Percentiles rank a stretch among this genome's conserved stretches.
phyloP scores from a whole-genome alignment of 1,139 yeast species.

The Eremothecium gossypii region DNA sequence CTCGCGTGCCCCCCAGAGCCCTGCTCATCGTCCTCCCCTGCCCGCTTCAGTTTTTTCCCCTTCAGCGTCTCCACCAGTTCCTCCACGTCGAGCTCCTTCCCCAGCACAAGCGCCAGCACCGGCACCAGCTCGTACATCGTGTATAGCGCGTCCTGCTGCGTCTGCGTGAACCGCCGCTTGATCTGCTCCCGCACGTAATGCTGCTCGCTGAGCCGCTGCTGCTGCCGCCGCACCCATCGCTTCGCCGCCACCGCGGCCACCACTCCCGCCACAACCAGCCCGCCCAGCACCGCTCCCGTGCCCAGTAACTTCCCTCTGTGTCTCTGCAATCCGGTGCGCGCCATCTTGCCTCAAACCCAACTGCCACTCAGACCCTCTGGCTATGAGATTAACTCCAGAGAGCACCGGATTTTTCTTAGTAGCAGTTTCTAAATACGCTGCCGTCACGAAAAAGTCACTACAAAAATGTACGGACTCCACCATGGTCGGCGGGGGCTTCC shows the following conservation, averaged over 20 bases:
- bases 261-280: slow-evolving; percentile 16
- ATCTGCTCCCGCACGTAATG: slow-evolving; percentile 73
- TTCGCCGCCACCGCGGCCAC: slow-evolving; percentile 21
- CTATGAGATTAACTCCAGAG: background rate
- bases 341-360: background rate
- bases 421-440: background rate
- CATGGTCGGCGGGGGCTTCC: no score
- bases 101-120: slow-evolving; percentile 42
- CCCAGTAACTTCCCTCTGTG: slow-evolving; percentile 19
- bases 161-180: slow-evolving; percentile 69
- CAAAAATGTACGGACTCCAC: no score
- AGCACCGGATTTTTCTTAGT: background rate
- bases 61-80: slow-evolving; percentile 20
- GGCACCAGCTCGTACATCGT: slow-evolving; percentile 81
- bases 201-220: slow-evolving; percentile 56
- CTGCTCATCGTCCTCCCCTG: slow-evolving; percentile 1
- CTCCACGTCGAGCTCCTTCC: slow-evolving; percentile 23
- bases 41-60: slow-evolving; percentile 18
- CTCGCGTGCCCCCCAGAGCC: slow-evolving; percentile 4
- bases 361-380: no score
- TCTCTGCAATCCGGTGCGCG: slow-evolving; percentile 10
- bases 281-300: slow-evolving; percentile 16
- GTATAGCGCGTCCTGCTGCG: slow-evolving; percentile 82
- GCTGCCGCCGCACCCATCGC: slow-evolving; percentile 26
- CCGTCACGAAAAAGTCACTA: background rate